Conservation (phyloP, 805 yeast species). For the Cyberlindnera misumaiensis region DNA sequence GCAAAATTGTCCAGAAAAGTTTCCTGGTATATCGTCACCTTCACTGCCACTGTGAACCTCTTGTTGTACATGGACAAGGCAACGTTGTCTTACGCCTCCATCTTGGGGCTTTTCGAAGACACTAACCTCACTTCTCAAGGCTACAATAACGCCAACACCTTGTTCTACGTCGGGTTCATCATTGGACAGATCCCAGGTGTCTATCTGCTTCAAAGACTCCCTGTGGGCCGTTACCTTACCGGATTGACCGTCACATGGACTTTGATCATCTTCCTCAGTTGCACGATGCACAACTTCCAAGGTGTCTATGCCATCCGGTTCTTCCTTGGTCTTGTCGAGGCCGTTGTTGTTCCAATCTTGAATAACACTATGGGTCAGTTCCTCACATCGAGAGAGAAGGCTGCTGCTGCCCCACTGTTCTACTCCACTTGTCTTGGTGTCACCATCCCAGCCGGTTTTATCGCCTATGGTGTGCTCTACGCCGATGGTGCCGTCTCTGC, state of each 20-base stretch:
- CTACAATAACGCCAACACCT: conserved; percentile 42
- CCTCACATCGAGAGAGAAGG: conserved; percentile 40
- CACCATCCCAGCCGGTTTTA: conserved; percentile 46
- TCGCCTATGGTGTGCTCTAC: conserved; percentile 34
- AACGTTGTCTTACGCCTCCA: conserved; percentile 40
- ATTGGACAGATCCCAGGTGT: conserved; percentile 40
- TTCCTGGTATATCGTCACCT: conserved; percentile 28
- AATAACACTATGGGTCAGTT: conserved; percentile 45
- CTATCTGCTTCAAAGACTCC: conserved; percentile 36
- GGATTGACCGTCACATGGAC: conserved; percentile 38
- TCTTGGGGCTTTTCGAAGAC: conserved; percentile 41
- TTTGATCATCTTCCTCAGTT: conserved; percentile 37
- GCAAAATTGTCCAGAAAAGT: conserved; percentile 33
- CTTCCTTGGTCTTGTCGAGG: conserved; percentile 44
- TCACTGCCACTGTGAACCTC: conserved; percentile 33
- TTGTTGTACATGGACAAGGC: conserved; percentile 46
- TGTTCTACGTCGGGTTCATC: conserved; percentile 47
- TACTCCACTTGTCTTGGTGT: conserved; percentile 45
- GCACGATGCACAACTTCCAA: conserved; percentile 36
- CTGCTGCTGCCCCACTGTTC: conserved; percentile 47
- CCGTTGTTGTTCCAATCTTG: conserved; percentile 37
- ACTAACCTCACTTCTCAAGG: conserved; percentile 36
- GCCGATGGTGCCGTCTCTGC: conserved; percentile 23
- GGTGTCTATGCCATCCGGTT: conserved; percentile 43
- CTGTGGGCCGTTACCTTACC: conserved; percentile 34